A percentile compares a stretch with the other conserved stretches of the same genome.
These are phyloP conservation scores for Dictyostelium brefeldianum DNA, from an alignment of 78 protist genomes.

Conservation along the genomic window DNA sequence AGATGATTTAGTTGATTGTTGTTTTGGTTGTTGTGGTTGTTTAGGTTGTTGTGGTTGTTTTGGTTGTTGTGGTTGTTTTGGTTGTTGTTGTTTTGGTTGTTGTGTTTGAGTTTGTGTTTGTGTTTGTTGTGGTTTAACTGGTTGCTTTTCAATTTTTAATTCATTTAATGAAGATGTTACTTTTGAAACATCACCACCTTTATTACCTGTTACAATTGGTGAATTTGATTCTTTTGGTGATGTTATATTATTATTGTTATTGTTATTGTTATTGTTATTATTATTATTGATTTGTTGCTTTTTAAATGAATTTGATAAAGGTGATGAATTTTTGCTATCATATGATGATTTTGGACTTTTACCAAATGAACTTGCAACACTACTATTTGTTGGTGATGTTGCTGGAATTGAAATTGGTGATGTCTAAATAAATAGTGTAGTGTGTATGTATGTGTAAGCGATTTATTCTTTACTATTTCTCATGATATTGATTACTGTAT, in stretches of 20 bases:
- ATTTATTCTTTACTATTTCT: not conserved
- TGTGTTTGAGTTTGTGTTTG: too few species aligned
- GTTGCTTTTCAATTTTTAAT: slow-evolving; percentile 13
- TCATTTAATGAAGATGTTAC: slow-evolving; percentile 19
- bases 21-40: slow-evolving; percentile 26
- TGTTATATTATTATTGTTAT: not conserved
- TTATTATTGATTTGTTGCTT: slow-evolving; percentile 11
- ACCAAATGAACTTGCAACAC: not conserved
- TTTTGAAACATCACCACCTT: not conserved
- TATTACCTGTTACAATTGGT: too few species aligned
- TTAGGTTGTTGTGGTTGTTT: slow-evolving; percentile 19
- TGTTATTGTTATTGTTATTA: too few species aligned
- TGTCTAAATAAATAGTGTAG: not conserved
- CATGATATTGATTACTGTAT: not conserved
- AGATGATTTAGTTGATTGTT: not conserved
- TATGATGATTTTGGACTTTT: slow-evolving; percentile 18
- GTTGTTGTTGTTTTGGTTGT: not conserved
- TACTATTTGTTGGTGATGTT: slow-evolving; percentile 8
- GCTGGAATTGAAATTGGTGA: slow-evolving; percentile 49
- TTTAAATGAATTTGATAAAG: not conserved
- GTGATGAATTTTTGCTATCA: slow-evolving; percentile 11
- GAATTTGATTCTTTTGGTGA: slow-evolving; percentile 31
- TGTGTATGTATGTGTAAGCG: too few species aligned
- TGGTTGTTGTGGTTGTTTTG: not conserved
- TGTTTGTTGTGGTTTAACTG: not conserved